Conservation (phyloP, 2,329 filamentous ascomycete genomes). For the Endothia cerciana region DNA sequence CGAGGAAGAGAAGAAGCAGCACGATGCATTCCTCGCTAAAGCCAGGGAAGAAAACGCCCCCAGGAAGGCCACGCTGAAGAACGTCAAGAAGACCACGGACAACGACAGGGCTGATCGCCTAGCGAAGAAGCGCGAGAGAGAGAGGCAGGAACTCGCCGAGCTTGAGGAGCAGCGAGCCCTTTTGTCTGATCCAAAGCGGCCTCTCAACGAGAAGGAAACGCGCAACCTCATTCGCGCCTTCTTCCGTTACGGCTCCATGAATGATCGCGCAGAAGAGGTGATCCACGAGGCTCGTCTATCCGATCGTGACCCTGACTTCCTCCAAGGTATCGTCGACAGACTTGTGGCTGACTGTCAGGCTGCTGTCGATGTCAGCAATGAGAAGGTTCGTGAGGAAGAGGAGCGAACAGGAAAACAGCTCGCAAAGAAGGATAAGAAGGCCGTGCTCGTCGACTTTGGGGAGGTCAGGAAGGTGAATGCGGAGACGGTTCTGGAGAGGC, state of each 20-base stretch:
- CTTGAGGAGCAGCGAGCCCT: slow-evolving; percentile 75
- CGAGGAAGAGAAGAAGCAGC: slow-evolving; percentile 81
- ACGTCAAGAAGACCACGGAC: slow-evolving; percentile 53
- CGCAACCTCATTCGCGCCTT: slow-evolving; percentile 90
- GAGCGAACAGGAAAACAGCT: slow-evolving; percentile 79
- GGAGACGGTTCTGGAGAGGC: slow-evolving; percentile 90
- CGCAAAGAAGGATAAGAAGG: slow-evolving; percentile 98
- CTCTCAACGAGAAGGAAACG: slow-evolving; percentile 89
- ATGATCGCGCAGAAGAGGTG: slow-evolving; percentile 86
- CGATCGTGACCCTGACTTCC: slow-evolving; percentile 79
- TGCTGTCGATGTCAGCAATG: slow-evolving; percentile 68
- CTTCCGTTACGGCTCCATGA: slow-evolving; percentile 87
- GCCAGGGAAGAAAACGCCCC: slow-evolving; percentile 86
- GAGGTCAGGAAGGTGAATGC: slow-evolving; percentile 95
- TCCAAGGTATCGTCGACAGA: slow-evolving; percentile 76
- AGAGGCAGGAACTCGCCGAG: slow-evolving; percentile 71
- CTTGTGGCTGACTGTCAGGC: slow-evolving; percentile 64
- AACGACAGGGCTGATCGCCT: slow-evolving; percentile 67
- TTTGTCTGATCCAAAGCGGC: slow-evolving; percentile 81
- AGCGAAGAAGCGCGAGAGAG: slow-evolving; percentile 67
- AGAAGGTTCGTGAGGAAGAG: slow-evolving; percentile 77
- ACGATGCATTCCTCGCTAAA: slow-evolving; percentile 81
- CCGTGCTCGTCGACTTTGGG: slow-evolving; percentile 91
- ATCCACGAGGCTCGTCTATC: slow-evolving; percentile 83
- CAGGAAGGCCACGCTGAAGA: slow-evolving; percentile 69